Conservation (phyloP, 495 filamentous ascomycete species). For the Xylaria curta region DNA sequence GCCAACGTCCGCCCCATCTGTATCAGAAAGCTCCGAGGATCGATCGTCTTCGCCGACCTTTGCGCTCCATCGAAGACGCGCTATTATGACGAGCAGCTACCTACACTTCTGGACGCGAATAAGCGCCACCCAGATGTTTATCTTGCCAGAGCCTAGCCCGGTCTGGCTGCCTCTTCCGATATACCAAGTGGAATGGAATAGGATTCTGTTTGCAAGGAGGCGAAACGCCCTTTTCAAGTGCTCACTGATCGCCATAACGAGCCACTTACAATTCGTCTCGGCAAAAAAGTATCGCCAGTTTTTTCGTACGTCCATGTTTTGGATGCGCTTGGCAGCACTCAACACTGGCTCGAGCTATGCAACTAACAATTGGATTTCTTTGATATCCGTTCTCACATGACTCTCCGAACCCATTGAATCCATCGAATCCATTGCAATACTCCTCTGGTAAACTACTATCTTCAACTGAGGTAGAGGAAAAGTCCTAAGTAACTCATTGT, state of each 20-base stretch:
- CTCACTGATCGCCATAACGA: not conserved
- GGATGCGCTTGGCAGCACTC: slow-evolving; percentile 13
- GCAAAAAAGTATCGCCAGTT: not conserved
- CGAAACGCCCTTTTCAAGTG: slow-evolving; percentile 14
- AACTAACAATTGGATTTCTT: not conserved
- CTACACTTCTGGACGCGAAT: slow-evolving; percentile 13
- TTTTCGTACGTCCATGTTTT: not conserved
- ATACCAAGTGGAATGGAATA: not conserved
- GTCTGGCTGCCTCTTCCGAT: not conserved
- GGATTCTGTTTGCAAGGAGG: slow-evolving; percentile 5
- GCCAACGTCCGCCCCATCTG: slow-evolving; percentile 20
- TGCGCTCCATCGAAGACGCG: slow-evolving; percentile 12
- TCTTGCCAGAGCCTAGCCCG: slow-evolving; percentile 5
- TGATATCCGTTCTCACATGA: slow-evolving; percentile 1
- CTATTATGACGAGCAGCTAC: slow-evolving; percentile 18
- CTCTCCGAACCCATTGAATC: not conserved
- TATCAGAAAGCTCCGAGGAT: slow-evolving; percentile 27
- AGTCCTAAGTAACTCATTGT: slow-evolving; percentile 13
- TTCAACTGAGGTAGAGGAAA: not conserved
- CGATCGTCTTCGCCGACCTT: slow-evolving; percentile 14
- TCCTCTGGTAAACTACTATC: not conserved
- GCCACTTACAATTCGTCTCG: slow-evolving; percentile 8
- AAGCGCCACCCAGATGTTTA: slow-evolving; percentile 14
- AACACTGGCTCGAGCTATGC: not conserved
- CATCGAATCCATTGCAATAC: not conserved